Conservation (phyloP, 257 asterid species). For the Gynochthodes officinalis region DNA sequence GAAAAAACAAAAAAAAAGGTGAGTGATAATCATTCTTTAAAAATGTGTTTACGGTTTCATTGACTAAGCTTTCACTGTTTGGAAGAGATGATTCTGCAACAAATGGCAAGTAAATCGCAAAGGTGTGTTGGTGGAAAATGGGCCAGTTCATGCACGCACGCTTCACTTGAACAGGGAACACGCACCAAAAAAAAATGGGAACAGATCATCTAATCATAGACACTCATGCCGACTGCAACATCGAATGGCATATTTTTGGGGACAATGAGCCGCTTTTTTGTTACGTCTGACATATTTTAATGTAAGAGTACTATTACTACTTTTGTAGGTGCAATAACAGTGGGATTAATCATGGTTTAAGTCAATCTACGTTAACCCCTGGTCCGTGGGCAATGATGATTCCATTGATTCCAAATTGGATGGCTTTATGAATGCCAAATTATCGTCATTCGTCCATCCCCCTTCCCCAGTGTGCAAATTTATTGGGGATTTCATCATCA, state of each 20-base stretch:
- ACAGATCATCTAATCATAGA: slow-evolving; percentile 19
- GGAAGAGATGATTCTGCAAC: neutral
- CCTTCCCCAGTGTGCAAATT: no score
- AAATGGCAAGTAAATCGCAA: neutral
- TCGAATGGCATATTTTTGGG: slow-evolving; percentile 5
- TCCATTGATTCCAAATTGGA: slow-evolving; percentile 13
- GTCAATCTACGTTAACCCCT: slow-evolving; percentile 8
- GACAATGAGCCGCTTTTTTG: no score
- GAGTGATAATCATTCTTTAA: no score
- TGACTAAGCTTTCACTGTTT: no score
- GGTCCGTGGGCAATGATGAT: slow-evolving; percentile 12
- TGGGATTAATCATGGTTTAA: slow-evolving; percentile 16
- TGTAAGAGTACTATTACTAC: no score
- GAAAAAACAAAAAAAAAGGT: no score
- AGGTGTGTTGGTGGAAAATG: slow-evolving; percentile 3
- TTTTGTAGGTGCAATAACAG: slow-evolving; percentile 1
- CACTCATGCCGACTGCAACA: slow-evolving; percentile 7
- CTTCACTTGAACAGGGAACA: slow-evolving; percentile 16
- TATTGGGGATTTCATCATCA: no score
- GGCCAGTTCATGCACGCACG: slow-evolving; percentile 27
- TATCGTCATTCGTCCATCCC: neutral
- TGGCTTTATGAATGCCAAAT: slow-evolving; percentile 11
- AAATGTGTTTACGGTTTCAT: no score
- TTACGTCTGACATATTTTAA: neutral
- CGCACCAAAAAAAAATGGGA: neutral